Conservation (phyloP, 306 rosid genomes). For the Cajanus cajan region DNA sequence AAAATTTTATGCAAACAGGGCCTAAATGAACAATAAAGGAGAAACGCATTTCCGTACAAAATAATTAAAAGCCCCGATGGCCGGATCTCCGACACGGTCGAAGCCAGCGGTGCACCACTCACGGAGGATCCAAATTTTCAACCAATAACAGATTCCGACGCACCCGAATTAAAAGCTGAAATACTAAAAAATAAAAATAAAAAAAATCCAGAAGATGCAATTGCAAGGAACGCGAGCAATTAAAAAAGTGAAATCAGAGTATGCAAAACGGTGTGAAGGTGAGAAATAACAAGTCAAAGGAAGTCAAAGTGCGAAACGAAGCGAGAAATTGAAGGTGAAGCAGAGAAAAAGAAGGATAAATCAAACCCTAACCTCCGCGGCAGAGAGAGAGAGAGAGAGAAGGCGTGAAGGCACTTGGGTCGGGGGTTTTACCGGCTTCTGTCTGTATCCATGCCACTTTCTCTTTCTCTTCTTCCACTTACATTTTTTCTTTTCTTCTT, state of each 20-base stretch:
- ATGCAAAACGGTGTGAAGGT: not conserved
- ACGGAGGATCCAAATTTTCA: not conserved
- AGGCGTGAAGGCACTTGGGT: not conserved
- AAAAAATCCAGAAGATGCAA: not conserved
- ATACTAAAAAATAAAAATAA: not conserved
- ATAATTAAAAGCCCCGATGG: not conserved
- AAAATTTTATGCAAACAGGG: not conserved
- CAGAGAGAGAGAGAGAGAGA: not conserved
- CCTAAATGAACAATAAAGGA: not conserved
- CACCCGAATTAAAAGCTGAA: not conserved
- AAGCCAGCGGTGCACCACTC: not conserved
- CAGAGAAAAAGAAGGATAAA: not conserved
- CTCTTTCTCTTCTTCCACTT: conserved; percentile 24
- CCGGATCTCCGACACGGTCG: conserved; percentile 16
- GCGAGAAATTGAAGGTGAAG: not conserved
- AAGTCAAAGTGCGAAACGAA: not conserved
- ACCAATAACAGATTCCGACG: not conserved
- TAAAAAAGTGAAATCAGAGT: not conserved
- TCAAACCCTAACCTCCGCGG: conserved; percentile 12
- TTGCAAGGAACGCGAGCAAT: not conserved
- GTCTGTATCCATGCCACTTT: conserved; percentile 8
- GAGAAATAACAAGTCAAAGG: not conserved
- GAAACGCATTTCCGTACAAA: not conserved
- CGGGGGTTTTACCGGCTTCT: not conserved
- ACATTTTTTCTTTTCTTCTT: not conserved